phyloP scores from a whole-genome alignment of 352 stramenopile genomes.

The Globisporangium nagaii region DNA sequence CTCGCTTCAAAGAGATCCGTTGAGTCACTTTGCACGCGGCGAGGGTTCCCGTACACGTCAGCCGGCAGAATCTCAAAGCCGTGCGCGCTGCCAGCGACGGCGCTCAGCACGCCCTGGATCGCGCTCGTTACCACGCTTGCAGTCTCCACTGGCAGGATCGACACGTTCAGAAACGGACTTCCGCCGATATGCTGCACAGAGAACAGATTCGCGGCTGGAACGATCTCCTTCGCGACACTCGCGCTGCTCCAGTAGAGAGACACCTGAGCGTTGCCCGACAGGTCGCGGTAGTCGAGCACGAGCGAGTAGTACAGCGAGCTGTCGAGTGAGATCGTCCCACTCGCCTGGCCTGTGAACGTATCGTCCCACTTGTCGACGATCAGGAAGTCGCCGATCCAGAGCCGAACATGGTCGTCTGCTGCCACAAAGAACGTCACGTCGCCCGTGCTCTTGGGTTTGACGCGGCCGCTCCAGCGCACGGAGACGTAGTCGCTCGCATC shows the following conservation, averaged over 20 bases:
- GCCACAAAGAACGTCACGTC: slow-evolving; percentile 42
- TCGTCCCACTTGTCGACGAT: slow-evolving; percentile 61
- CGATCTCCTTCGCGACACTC: slow-evolving; percentile 28
- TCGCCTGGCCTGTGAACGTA: slow-evolving; percentile 6
- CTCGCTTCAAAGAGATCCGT: slow-evolving; percentile 29
- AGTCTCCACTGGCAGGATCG: slow-evolving; percentile 23
- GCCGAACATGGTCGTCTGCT: slow-evolving; percentile 41
- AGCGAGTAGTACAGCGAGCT: slow-evolving; percentile 36
- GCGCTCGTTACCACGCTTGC: slow-evolving; percentile 19
- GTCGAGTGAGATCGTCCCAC: slow-evolving; percentile 23
- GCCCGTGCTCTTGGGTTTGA: slow-evolving; percentile 37
- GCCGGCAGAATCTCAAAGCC: slow-evolving; percentile 34
- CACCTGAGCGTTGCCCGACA: slow-evolving; percentile 31
- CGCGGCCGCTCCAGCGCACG: slow-evolving; percentile 59
- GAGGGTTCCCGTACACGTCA: slow-evolving; percentile 42
- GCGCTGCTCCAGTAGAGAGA: slow-evolving; percentile 40
- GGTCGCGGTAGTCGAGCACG: slow-evolving; percentile 57
- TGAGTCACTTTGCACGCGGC: slow-evolving; percentile 9
- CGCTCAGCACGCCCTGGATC: slow-evolving; percentile 21
- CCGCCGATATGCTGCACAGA: slow-evolving; percentile 40
- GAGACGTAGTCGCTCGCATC: slow-evolving; percentile 48
- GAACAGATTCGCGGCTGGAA: slow-evolving; percentile 38
- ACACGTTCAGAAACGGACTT: slow-evolving; percentile 45
- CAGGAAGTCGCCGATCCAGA: slow-evolving; percentile 61
- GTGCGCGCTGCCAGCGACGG: slow-evolving; percentile 27